A percentile compares a stretch with the other conserved stretches of the same genome.
Evolutionary conservation across 2,329 filamentous ascomycete genomes (phyloP).

Genomic region (Colletotrichum gloeosporioides): DNA sequence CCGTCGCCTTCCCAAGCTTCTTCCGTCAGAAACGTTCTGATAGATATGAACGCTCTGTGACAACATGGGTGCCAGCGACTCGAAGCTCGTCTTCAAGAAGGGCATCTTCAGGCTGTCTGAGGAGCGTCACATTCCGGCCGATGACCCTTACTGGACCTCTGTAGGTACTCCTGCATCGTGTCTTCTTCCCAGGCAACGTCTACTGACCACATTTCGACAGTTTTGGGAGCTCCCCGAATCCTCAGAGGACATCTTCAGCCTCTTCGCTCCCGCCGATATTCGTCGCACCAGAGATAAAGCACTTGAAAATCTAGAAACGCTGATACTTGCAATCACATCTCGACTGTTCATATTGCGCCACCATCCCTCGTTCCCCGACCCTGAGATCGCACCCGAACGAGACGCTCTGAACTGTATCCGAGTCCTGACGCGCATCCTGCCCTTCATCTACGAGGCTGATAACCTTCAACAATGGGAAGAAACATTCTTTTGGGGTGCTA

Average conservation of each 20-base stretch:
- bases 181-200: background rate
- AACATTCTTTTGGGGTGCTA: slow-evolving; percentile 86
- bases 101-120: slow-evolving; percentile 97
- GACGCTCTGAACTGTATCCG: slow-evolving; percentile 96
- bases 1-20: slow-evolving; percentile 13
- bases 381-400: slow-evolving; percentile 81
- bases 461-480: slow-evolving; percentile 86
- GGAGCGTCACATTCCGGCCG: slow-evolving; percentile 82
- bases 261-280: slow-evolving; percentile 89
- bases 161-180: slow-evolving; percentile 56
- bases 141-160: slow-evolving; percentile 92
- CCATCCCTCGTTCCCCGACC: slow-evolving; percentile 89
- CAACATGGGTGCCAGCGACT: slow-evolving; percentile 95
- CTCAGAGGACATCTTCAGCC: slow-evolving; percentile 93
- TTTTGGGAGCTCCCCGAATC: slow-evolving; percentile 98
- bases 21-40: slow-evolving; percentile 1
- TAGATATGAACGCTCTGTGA: slow-evolving; percentile 17
- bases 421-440: slow-evolving; percentile 85
- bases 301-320: slow-evolving; percentile 86
- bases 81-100: slow-evolving; percentile 98
- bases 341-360: slow-evolving; percentile 83
- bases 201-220: slow-evolving; percentile 46
- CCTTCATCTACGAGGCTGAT: slow-evolving; percentile 91
- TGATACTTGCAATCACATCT: slow-evolving; percentile 83
- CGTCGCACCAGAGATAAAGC: slow-evolving; percentile 86